These are phyloP conservation scores for Gymnopilus dilepis DNA, from an alignment of 768 basidiomycete genomes.

Conservation along the genomic window DNA sequence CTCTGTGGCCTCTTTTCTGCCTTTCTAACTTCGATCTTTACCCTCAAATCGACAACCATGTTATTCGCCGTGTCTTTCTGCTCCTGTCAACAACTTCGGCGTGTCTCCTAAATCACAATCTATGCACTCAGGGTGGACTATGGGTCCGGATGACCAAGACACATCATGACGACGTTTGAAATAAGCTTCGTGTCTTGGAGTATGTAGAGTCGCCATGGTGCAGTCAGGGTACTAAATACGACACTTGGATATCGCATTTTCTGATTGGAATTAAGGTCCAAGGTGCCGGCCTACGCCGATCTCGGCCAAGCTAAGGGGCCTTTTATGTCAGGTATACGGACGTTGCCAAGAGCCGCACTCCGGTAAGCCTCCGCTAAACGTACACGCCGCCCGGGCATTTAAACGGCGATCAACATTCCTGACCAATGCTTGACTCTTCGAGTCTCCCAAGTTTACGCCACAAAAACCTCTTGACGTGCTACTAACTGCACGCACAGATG, in stretches of 20 bases:
- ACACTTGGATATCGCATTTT: not conserved
- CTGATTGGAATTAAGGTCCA: not conserved
- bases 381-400: not conserved
- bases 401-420: constrained; percentile 7
- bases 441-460: constrained; percentile 3
- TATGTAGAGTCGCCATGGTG: not conserved
- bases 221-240: not conserved
- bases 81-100: too few relatives aligned
- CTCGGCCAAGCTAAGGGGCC: too few relatives aligned
- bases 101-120: constrained; percentile 6
- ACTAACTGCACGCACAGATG: not conserved
- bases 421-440: not conserved
- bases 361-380: not conserved
- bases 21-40: constrained; percentile 2
- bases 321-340: not conserved
- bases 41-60: not conserved
- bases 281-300: too few relatives aligned
- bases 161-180: not conserved
- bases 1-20: constrained; percentile 6
- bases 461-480: not conserved
- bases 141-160: constrained; percentile 34
- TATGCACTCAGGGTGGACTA: constrained; percentile 32
- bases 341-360: not conserved
- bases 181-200: not conserved
- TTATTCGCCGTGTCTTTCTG: not conserved